A percentile compares a stretch with the other conserved stretches of the same genome.
Evolutionary conservation across 495 filamentous ascomycete genomes (phyloP).

Genomic region (Neurospora sp.): DNA sequence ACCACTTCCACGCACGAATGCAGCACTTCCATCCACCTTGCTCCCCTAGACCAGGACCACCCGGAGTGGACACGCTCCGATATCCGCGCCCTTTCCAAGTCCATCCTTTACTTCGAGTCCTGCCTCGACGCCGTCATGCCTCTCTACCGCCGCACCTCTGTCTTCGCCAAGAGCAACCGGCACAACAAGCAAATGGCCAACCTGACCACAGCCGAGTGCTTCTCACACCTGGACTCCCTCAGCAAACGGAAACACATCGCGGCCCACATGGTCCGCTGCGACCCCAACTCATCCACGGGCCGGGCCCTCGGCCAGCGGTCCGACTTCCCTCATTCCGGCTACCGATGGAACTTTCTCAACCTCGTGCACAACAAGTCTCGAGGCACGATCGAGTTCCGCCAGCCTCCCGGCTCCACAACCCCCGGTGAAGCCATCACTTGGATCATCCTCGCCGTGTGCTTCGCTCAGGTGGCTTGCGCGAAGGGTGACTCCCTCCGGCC

Average conservation of each 20-base stretch:
- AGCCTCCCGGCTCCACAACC: constrained; percentile 13
- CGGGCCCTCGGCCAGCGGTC: constrained; percentile 5
- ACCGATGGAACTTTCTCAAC: constrained; percentile 19
- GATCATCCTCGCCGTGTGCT: constrained; percentile 21
- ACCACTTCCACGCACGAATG: constrained; percentile 17
- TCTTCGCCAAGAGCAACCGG: constrained; percentile 24
- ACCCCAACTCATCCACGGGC: constrained; percentile 12
- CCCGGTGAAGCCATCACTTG: constrained; percentile 12
- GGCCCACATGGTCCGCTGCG: constrained; percentile 20
- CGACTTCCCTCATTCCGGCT: constrained; percentile 15
- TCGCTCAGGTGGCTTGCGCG: constrained; percentile 15
- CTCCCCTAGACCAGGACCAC: constrained; percentile 11
- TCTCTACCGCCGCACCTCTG: constrained; percentile 12
- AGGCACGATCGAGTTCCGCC: constrained; percentile 20
- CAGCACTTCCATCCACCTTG: constrained; percentile 19
- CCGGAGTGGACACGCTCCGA: not conserved
- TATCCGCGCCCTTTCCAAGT: constrained; percentile 13
- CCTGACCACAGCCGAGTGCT: constrained; percentile 7
- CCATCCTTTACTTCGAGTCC: constrained; percentile 21
- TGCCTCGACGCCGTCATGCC: constrained; percentile 23
- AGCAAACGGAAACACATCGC: constrained; percentile 1
- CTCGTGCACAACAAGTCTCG: not conserved
- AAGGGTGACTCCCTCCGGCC: constrained; percentile 7
- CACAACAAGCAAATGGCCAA: constrained; percentile 13
- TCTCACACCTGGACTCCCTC: constrained; percentile 7